Evolutionary conservation across 2,329 filamentous ascomycete genomes (phyloP), one percentile per base, ranked within the genome.

Genomic region (Pseudogymnoascus sp.): DNA sequence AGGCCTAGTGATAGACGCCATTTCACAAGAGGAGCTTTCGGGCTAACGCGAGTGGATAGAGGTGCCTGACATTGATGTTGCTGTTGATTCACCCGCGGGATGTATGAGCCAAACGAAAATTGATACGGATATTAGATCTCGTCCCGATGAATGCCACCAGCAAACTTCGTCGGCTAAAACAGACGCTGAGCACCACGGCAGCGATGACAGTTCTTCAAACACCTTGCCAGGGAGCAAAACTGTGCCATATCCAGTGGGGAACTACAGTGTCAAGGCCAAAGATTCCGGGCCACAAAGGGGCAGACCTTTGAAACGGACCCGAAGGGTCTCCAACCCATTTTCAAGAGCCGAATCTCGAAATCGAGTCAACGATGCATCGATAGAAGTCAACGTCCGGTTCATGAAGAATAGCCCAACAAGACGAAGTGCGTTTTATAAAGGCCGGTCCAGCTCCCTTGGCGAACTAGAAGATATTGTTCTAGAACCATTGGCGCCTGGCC

Each of bases 401-500:
- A 67, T 71, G 4, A 41, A 62, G 8, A 71, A 68, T 43, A 68
- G 63, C 58, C 61, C 61, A 50, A 69, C 68, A 4, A 61, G 66
- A 18, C 18, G 25, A 53, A 18, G 9, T 33, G 47, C 47, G n/a
- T 53, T 53, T 33, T 53, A 53, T 53, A 53, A 53, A 33, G 47
- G 47, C n/a, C 47, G 25, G 1, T 53, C 47, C 4, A 53, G 47
- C 28, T 53, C 47, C 9, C 25, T 53, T 33, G 47, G 47, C n/a
- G 28, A 53, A 9, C 60, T 71, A 2, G 70, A 71, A 22, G 70
- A 72, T 47, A 58, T 65, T 15, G 20, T 72, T 18, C 61, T 72
- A 7, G 70, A 72, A 35, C 70, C 70, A 20, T 68, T 66, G 22
- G 66, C 67, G 35, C 62, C 65, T 37, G 57, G 60, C n/a, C 60